phyloP scores from a whole-genome alignment of 2,329 filamentous ascomycete species.

The Lachnellula cervina region DNA sequence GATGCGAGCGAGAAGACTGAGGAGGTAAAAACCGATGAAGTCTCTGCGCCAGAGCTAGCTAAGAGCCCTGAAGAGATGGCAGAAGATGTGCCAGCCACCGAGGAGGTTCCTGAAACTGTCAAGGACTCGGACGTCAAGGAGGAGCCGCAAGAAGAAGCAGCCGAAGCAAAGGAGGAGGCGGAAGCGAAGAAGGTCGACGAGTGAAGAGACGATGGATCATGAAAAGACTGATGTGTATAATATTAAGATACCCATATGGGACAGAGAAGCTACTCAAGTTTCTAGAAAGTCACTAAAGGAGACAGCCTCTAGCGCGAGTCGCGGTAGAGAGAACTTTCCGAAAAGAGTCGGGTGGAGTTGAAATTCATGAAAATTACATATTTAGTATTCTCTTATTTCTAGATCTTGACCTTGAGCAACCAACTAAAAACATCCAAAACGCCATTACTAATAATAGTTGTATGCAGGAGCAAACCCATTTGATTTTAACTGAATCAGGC shows the following conservation, averaged over 20 bases:
- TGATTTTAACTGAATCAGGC: too few species aligned
- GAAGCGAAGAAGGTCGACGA: not conserved
- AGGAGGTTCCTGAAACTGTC: not conserved
- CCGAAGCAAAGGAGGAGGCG: not conserved
- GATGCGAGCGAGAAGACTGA: slow-evolving; percentile 21
- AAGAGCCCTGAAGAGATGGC: slow-evolving; percentile 1
- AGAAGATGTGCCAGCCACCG: not conserved
- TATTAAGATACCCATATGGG: slow-evolving; percentile 15
- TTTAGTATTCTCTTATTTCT: too few species aligned
- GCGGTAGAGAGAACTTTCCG: not conserved
- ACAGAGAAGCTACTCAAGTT: not conserved
- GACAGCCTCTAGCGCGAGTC: not conserved
- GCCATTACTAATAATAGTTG: too few species aligned
- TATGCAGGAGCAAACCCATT: too few species aligned
- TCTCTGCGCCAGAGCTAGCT: not conserved
- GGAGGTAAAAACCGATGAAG: slow-evolving; percentile 1
- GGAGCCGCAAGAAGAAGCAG: not conserved
- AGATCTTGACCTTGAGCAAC: too few species aligned
- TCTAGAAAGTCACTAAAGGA: not conserved
- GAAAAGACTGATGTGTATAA: slow-evolving; percentile 4
- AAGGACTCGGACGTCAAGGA: not conserved
- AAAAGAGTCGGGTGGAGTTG: too few species aligned
- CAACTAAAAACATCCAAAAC: too few species aligned
- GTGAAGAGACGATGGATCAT: slow-evolving; percentile 3
- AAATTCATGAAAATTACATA: too few species aligned